Conservation (phyloP, 2,329 filamentous ascomycete genomes). For the Colletotrichum tamarilloi region DNA sequence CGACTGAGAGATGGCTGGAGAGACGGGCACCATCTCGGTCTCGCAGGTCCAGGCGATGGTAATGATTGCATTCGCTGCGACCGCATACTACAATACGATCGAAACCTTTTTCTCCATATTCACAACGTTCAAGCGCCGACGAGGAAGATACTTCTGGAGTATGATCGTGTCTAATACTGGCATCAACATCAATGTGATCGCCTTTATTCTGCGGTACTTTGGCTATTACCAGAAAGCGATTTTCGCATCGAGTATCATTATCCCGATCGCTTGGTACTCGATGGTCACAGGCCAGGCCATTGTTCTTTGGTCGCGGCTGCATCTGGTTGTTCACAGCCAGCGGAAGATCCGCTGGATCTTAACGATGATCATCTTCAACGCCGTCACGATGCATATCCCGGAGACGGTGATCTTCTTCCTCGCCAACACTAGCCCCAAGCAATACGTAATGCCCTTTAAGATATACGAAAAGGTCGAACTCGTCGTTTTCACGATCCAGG, state of each 20-base stretch:
- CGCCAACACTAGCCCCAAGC: constrained; percentile 51
- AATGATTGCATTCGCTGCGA: constrained; percentile 50
- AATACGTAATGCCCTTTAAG: constrained; percentile 45
- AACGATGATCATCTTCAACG: constrained; percentile 67
- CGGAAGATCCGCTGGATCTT: constrained; percentile 60
- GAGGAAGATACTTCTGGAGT: constrained; percentile 40
- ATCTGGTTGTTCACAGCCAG: constrained; percentile 66
- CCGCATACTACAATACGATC: constrained; percentile 32
- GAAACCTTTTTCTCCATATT: constrained; percentile 40
- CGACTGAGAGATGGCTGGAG: constrained; percentile 23
- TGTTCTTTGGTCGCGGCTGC: constrained; percentile 72
- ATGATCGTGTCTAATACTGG: constrained; percentile 38
- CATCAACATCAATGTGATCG: constrained; percentile 35
- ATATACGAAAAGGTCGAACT: constrained; percentile 67
- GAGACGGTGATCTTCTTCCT: constrained; percentile 67
- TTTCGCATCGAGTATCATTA: constrained; percentile 48
- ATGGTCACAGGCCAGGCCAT: constrained; percentile 73
- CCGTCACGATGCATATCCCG: constrained; percentile 62
- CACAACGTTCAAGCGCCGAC: constrained; percentile 37
- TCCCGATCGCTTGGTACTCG: constrained; percentile 44
- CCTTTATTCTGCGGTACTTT: constrained; percentile 50
- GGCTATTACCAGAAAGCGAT: constrained; percentile 19
- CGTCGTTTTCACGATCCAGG: constrained; percentile 66
- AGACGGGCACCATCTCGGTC: constrained; percentile 30
- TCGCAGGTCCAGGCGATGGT: constrained; percentile 36